Conservation (phyloP, 345 rosid species). For the Lepidium sativum region DNA sequence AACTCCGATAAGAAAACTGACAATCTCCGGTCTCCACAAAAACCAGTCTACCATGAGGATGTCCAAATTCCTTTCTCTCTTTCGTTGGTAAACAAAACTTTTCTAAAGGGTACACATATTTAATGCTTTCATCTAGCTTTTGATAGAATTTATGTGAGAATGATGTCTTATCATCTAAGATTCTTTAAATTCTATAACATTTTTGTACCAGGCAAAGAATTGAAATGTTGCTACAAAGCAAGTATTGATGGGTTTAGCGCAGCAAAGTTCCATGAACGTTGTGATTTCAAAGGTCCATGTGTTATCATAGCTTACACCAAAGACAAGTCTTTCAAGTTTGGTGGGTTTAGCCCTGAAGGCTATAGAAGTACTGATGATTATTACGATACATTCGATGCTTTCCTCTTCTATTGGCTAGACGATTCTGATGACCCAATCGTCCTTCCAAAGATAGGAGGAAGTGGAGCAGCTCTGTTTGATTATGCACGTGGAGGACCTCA, state of each 20-base stretch:
- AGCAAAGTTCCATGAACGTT: constrained; percentile 56
- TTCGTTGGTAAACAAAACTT: constrained; percentile 57
- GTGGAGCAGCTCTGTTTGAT: constrained; percentile 82
- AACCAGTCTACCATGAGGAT: constrained; percentile 32
- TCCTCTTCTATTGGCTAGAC: constrained; percentile 71
- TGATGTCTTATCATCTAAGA: neutral
- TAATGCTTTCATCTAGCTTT: neutral
- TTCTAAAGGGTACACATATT: constrained; percentile 40
- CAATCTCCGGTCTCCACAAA: constrained; percentile 30
- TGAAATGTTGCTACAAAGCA: constrained; percentile 77
- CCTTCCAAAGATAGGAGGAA: constrained; percentile 79
- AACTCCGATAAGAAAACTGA: constrained; percentile 39
- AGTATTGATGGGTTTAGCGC: constrained; percentile 75
- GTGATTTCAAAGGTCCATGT: constrained; percentile 92
- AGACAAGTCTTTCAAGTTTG: constrained; percentile 60
- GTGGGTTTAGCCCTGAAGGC: constrained; percentile 82
- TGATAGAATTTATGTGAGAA: neutral
- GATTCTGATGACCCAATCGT: constrained; percentile 30
- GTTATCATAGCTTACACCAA: constrained; percentile 69
- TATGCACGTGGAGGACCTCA: constrained; percentile 57
- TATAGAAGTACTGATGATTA: constrained; percentile 85
- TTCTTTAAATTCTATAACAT: neutral
- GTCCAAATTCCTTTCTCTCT: constrained; percentile 53
- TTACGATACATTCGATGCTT: constrained; percentile 69
- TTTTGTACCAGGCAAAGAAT: constrained; percentile 44